Evolutionary conservation across 352 stramenopile species (phyloP), one percentile per base, ranked within the genome.

Genomic region (Phytopythium delawarense): DNA sequence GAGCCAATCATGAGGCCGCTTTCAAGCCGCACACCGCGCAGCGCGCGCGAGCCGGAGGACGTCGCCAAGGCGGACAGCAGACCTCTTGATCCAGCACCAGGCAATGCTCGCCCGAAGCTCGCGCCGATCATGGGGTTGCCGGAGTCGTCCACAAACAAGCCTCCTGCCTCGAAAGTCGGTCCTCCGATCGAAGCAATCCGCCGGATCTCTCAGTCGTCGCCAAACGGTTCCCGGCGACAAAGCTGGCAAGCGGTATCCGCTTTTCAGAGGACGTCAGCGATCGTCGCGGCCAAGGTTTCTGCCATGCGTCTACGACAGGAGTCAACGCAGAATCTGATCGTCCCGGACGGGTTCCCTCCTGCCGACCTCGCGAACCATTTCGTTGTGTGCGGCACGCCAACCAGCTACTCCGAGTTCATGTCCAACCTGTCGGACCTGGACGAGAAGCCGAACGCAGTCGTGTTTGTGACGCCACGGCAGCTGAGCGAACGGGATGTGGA

Each of bases 331-430:
- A 21, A 34, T 2, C 7, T 60, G 13, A 15, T 42, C 5, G 4
- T 59, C 13, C 54, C 54, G 5, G 23, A 34, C 8, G 16, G 21
- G 12, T 40, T 13, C 2, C 55, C 78, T 1, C 81, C 84, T 13
- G 18, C 32, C n/a, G 44, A 72, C 32, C 51, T 89, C 0, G 54
- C 18, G 23, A 70, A 73, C 6, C 81, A 91, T 62, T 88, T 78
- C n/a, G 81, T 92, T 0, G 62, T 90, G 0, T 92, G 84, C n/a
- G 81, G 84, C 9, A 86, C 72, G 1, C 81, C 81, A 7, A 88
- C 72, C 54, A 88, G 70, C 40, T 88, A 88, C 53, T 21, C 67
- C 0, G 76, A 84, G 2, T 79, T 92, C 30, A 59, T 92, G 12
- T 56, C 65, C 5, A 88, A 76, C 25, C 48, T 92, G 28, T 67